These are phyloP conservation scores for Vachellia collinsii DNA, from an alignment of 306 rosid genomes.

Conservation along the genomic window DNA sequence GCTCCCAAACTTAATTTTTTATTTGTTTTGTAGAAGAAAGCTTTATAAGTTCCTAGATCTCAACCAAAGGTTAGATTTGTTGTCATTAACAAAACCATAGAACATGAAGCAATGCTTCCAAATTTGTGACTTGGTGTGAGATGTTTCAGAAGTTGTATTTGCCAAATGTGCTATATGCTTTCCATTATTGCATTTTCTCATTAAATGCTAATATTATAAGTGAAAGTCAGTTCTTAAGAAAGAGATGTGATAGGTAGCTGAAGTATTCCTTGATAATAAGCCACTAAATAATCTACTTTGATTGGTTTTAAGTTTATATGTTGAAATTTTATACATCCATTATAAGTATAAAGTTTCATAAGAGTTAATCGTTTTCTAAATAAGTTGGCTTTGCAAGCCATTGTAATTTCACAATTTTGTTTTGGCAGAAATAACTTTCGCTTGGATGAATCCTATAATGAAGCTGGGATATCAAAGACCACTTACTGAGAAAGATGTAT, in stretches of 20 bases:
- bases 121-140: background rate
- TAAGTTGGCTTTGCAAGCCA: slow-evolving; percentile 28
- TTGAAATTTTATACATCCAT: slow-evolving; percentile 6
- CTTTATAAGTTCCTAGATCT: background rate
- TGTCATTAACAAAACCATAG: background rate
- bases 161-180: slow-evolving; percentile 22
- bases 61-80: background rate
- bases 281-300: background rate
- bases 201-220: slow-evolving; percentile 23
- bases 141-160: slow-evolving; percentile 12
- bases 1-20: background rate
- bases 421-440: slow-evolving; percentile 59
- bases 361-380: slow-evolving; percentile 22
- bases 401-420: slow-evolving; percentile 30
- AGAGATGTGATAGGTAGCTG: background rate
- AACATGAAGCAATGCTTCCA: background rate
- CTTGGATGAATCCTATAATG: slow-evolving; percentile 91
- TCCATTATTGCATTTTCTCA: background rate
- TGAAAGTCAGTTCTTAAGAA: slow-evolving; percentile 27
- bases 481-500: slow-evolving; percentile 82
- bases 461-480: slow-evolving; percentile 81
- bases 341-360: slow-evolving; percentile 5
- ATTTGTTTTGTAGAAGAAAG: background rate
- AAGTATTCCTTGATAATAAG: background rate
- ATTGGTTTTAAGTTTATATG: background rate